Evolutionary conservation across 495 filamentous ascomycete genomes (phyloP).

Genomic region (Xylaria bambusicola): DNA sequence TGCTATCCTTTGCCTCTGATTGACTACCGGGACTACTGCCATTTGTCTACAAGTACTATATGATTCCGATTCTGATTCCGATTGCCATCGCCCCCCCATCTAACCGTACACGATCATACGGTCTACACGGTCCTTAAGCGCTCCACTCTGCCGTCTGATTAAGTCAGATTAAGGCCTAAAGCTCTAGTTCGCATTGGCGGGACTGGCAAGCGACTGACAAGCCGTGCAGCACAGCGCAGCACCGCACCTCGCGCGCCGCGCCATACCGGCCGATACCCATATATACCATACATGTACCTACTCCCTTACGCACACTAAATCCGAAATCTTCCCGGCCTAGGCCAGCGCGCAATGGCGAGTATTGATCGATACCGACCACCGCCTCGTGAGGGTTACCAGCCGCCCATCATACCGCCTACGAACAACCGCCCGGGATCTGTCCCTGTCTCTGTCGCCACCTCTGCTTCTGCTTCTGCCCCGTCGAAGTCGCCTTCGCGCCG

Average conservation of each 20-base stretch:
- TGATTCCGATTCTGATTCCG: too few species aligned
- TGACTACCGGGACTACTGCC: too few species aligned
- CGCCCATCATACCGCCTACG: constrained; percentile 31
- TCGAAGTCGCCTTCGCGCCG: constrained; percentile 44
- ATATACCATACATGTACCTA: too few species aligned
- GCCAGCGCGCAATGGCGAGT: constrained; percentile 47
- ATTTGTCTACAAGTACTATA: too few species aligned
- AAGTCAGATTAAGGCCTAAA: too few species aligned
- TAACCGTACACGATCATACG: too few species aligned
- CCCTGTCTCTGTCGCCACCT: constrained; percentile 19
- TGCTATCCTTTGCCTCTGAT: background rate
- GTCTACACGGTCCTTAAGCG: constrained; percentile 8
- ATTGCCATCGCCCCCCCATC: too few species aligned
- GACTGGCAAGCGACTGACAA: too few species aligned
- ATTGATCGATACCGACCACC: constrained; percentile 53
- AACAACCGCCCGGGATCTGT: constrained; percentile 29
- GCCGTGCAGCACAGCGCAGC: background rate
- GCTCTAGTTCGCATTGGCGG: constrained; percentile 13
- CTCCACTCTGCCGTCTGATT: constrained; percentile 18
- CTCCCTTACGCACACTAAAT: too few species aligned
- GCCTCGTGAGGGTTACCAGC: constrained; percentile 48
- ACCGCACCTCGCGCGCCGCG: background rate
- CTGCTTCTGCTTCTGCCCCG: too few species aligned
- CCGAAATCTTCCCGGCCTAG: constrained; percentile 17
- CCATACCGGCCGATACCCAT: too few species aligned